phyloP scores from a whole-genome alignment of 2,329 filamentous ascomycete species.

The Cordyceps fumosorosea region DNA sequence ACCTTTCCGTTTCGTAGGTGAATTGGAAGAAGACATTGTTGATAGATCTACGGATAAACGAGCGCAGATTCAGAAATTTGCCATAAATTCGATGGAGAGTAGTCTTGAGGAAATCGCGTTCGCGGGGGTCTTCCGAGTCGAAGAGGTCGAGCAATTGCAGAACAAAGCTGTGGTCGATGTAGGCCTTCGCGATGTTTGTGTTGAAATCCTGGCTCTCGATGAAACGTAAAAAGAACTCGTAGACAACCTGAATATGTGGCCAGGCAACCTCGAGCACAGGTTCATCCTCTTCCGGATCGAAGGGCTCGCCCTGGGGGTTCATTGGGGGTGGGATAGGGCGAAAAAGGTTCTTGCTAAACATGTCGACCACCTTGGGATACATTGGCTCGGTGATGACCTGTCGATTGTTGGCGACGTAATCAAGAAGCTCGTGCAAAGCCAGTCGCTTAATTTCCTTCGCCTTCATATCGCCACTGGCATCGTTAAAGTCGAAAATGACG shows the following conservation, averaged over 20 bases:
- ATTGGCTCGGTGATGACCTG: conserved; percentile 98
- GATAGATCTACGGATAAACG: conserved; percentile 95
- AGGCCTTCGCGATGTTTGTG: conserved; percentile 97
- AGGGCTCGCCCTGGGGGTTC: conserved; percentile 96
- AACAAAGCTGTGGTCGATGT: conserved; percentile 97
- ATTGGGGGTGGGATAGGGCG: conserved; percentile 93
- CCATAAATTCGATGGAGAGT: conserved; percentile 97
- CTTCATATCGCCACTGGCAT: conserved; percentile 97
- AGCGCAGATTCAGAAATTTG: conserved; percentile 95
- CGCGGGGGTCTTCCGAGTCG: conserved; percentile 93
- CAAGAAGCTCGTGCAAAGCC: conserved; percentile 88
- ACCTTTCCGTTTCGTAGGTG: conserved; percentile 95
- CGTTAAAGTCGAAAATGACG: conserved; percentile 99
- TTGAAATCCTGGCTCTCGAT: conserved; percentile 99
- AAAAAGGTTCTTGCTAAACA: conserved; percentile 99
- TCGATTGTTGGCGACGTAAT: conserved; percentile 97
- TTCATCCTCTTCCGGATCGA: conserved; percentile 97
- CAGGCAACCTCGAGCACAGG: conserved; percentile 96
- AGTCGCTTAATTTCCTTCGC: conserved; percentile 99
- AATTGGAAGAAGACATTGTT: conserved; percentile 99
- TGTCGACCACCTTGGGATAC: conserved; percentile 97
- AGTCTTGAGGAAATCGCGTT: conserved; percentile 96
- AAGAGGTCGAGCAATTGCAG: conserved; percentile 95
- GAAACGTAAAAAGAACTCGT: conserved; percentile 98
- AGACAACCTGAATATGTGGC: conserved; percentile 99